These are phyloP conservation scores for Lachnellula willkommii DNA, from an alignment of 2,329 filamentous ascomycete species.

Conservation along the genomic window DNA sequence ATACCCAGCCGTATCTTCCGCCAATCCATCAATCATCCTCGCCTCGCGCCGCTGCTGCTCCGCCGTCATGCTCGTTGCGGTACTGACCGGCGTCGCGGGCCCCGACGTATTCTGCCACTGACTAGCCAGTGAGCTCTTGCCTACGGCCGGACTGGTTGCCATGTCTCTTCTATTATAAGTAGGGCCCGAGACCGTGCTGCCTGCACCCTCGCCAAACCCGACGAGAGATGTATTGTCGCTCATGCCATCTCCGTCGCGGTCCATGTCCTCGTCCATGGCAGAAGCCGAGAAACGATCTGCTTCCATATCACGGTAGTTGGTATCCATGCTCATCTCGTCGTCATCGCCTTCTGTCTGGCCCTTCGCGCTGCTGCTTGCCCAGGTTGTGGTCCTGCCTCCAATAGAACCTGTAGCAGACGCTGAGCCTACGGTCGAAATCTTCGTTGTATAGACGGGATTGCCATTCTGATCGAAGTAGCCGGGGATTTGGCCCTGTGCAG, in stretches of 20 bases:
- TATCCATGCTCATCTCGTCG: conserved; percentile 62
- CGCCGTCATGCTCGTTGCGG: conserved; percentile 25
- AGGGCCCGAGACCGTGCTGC: conserved; percentile 75
- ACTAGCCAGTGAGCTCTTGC: conserved; percentile 24
- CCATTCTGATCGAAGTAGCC: conserved; percentile 79
- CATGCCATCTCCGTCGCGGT: conserved; percentile 49
- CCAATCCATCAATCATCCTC: conserved; percentile 62
- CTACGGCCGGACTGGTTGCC: conserved; percentile 33
- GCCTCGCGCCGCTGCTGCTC: conserved; percentile 53
- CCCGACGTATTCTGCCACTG: conserved; percentile 18
- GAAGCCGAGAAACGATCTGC: conserved; percentile 34
- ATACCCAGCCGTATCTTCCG: conserved; percentile 52
- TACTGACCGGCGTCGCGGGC: conserved; percentile 20
- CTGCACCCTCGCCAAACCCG: conserved; percentile 87
- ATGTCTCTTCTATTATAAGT: conserved; percentile 52
- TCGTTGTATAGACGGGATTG: conserved; percentile 59
- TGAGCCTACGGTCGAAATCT: conserved; percentile 85
- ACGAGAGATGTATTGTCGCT: conserved; percentile 86
- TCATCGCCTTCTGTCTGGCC: conserved; percentile 51
- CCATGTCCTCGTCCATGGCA: conserved; percentile 42
- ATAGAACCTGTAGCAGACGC: conserved; percentile 81
- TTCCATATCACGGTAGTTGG: conserved; percentile 47
- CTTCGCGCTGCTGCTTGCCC: conserved; percentile 56
- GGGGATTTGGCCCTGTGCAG: conserved; percentile 38
- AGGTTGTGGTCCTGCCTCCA: conserved; percentile 56